Conservation (phyloP, 331 rosid genomes). For the Rosa hybrid region DNA sequence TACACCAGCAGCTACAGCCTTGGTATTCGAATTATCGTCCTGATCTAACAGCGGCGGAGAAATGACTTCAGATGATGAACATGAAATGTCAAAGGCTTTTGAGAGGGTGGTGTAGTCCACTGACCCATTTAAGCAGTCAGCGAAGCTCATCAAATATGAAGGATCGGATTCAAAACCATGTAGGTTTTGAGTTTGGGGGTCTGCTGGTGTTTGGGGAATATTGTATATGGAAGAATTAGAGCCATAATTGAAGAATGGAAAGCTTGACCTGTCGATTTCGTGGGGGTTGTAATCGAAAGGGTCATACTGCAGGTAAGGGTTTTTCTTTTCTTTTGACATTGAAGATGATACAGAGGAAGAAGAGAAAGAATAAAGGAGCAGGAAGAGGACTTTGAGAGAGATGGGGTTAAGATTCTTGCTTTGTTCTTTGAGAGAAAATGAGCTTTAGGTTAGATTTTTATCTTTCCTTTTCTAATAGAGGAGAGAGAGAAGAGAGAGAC, state of each 20-base stretch:
- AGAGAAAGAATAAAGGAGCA: neutral
- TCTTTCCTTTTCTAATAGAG: constrained; percentile 27
- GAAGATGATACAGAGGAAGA: neutral
- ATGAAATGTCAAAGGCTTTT: constrained; percentile 80
- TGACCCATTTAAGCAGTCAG: constrained; percentile 67
- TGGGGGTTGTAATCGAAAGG: constrained; percentile 58
- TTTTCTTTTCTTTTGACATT: constrained; percentile 59
- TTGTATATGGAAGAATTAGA: constrained; percentile 26
- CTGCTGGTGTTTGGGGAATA: constrained; percentile 3
- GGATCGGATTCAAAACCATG: constrained; percentile 37
- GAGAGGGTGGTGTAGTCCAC: constrained; percentile 78
- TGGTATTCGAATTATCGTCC: constrained; percentile 40
- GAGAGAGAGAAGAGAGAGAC: constrained; percentile 31
- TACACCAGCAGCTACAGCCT: constrained; percentile 14
- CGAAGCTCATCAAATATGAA: constrained; percentile 51
- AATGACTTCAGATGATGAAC: constrained; percentile 70
- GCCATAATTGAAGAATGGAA: constrained; percentile 41
- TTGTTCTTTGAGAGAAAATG: constrained; percentile 37
- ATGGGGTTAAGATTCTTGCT: constrained; percentile 36
- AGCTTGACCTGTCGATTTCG: constrained; percentile 45
- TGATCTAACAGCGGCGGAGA: constrained; percentile 39
- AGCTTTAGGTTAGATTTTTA: constrained; percentile 38
- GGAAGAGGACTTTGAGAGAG: constrained; percentile 12
- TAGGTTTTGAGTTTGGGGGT: constrained; percentile 29
- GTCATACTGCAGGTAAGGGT: constrained; percentile 35